Evolutionary conservation across 352 stramenopile species (phyloP).

Genomic region (Phytophthora constricta): DNA sequence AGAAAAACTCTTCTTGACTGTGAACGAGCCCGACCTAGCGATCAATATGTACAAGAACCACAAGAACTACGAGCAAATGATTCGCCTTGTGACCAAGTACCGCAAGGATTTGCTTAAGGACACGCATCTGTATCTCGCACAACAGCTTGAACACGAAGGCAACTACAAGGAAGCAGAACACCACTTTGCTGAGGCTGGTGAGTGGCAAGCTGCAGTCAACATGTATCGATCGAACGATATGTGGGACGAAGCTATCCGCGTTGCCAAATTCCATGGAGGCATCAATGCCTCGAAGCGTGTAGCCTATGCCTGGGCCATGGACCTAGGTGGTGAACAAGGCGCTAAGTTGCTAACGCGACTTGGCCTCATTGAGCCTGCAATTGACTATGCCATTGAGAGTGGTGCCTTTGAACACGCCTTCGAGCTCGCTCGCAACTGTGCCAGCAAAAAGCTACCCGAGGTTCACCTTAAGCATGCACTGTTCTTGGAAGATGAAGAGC

Average conservation of each 20-base stretch:
- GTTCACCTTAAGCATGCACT: conserved; percentile 94
- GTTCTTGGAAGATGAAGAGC: conserved; percentile 94
- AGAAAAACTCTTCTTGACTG: conserved; percentile 93
- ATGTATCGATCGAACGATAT: conserved; percentile 96
- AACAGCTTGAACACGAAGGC: conserved; percentile 93
- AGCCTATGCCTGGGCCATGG: conserved; percentile 93
- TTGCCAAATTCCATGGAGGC: conserved; percentile 93
- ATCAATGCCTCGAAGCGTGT: conserved; percentile 93
- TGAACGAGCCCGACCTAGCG: conserved; percentile 92
- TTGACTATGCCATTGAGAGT: conserved; percentile 94
- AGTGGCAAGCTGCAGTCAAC: conserved; percentile 94
- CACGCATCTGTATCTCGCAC: conserved; percentile 92
- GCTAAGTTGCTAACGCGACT: conserved; percentile 92
- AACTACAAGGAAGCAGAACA: conserved; percentile 94
- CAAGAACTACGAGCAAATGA: conserved; percentile 96
- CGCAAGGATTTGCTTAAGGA: conserved; percentile 94
- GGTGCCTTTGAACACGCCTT: conserved; percentile 94
- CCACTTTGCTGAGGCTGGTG: conserved; percentile 90
- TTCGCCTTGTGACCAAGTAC: conserved; percentile 93
- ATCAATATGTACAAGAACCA: conserved; percentile 98
- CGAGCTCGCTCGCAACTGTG: conserved; percentile 86
- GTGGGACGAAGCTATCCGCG: conserved; percentile 95
- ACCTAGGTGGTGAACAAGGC: conserved; percentile 89
- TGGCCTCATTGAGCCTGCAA: conserved; percentile 92
- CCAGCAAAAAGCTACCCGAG: conserved; percentile 89